Percentiles rank a stretch among this genome's conserved stretches.
These are phyloP conservation scores for Cryptosporidium ubiquitum DNA, from an alignment of 169 alveolate genomes.

Conservation along the genomic window DNA sequence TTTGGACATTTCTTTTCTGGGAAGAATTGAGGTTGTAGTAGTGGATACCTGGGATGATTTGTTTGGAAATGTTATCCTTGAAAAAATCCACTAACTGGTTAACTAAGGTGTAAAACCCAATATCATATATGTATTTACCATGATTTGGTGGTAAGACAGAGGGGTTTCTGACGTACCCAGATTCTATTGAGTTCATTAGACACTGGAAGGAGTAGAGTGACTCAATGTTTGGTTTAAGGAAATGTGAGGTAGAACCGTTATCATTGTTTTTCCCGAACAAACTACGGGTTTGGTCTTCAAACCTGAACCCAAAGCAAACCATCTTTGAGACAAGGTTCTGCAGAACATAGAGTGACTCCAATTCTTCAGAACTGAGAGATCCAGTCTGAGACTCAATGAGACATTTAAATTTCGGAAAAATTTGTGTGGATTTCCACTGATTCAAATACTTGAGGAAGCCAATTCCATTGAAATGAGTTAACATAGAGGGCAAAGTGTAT, in stretches of 20 bases:
- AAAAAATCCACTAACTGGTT: conserved; percentile 42
- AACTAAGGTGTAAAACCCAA: conserved; percentile 35
- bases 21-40: neutral
- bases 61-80: neutral
- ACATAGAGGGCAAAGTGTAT: conserved; percentile 34
- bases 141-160: neutral
- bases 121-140: neutral
- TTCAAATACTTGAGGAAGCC: neutral
- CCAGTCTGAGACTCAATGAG: neutral
- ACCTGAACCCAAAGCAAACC: conserved; percentile 36
- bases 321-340: conserved; percentile 22
- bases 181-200: neutral
- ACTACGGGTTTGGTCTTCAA: neutral
- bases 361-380: neutral
- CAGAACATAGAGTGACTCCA: conserved; percentile 12
- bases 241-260: neutral
- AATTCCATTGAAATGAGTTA: conserved; percentile 1
- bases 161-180: conserved; percentile 32
- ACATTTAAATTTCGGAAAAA: conserved; percentile 14
- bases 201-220: conserved; percentile 31
- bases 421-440: conserved; percentile 20
- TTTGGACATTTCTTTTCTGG: neutral
- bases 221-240: conserved; percentile 14
- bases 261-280: neutral
- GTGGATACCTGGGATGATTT: conserved; percentile 4